These are phyloP conservation scores for Geotrichum fermentans DNA, from an alignment of 1,139 yeast species.

Conservation along the genomic window DNA sequence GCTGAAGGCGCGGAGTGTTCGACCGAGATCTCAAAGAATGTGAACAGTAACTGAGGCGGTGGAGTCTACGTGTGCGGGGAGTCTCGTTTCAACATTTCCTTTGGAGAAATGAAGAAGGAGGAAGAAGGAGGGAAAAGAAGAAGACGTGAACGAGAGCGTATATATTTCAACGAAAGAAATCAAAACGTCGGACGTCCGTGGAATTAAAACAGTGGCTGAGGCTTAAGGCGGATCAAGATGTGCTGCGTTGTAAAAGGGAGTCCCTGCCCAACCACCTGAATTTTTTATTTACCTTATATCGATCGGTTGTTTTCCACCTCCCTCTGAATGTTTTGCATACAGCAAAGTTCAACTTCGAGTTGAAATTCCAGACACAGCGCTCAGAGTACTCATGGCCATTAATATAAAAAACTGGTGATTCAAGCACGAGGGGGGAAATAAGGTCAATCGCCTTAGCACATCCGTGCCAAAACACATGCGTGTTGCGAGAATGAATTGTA, in stretches of 20 bases:
- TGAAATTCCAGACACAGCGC: background rate
- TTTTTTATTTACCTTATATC: background rate
- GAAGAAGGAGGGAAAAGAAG: slow-evolving; percentile 2
- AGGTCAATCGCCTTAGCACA: background rate
- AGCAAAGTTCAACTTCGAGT: no score
- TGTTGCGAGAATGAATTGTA: background rate
- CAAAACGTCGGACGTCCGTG: background rate
- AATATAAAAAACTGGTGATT: no score
- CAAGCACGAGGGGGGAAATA: background rate
- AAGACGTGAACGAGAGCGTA: background rate
- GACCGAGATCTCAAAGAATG: background rate
- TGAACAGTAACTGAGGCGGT: background rate
- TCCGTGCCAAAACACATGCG: no score
- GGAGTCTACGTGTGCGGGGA: background rate
- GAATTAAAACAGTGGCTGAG: slow-evolving; percentile 7
- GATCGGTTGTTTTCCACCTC: background rate
- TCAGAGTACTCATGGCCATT: no score
- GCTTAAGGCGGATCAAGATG: slow-evolving; percentile 3
- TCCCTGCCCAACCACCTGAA: background rate
- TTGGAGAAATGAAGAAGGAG: background rate
- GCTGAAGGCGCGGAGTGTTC: no score
- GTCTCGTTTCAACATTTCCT: background rate
- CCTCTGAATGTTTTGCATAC: no score
- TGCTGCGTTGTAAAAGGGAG: background rate
- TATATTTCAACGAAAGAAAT: background rate